phyloP scores from a whole-genome alignment of 495 filamentous ascomycete species.

The Astrothelium macrocarpum region DNA sequence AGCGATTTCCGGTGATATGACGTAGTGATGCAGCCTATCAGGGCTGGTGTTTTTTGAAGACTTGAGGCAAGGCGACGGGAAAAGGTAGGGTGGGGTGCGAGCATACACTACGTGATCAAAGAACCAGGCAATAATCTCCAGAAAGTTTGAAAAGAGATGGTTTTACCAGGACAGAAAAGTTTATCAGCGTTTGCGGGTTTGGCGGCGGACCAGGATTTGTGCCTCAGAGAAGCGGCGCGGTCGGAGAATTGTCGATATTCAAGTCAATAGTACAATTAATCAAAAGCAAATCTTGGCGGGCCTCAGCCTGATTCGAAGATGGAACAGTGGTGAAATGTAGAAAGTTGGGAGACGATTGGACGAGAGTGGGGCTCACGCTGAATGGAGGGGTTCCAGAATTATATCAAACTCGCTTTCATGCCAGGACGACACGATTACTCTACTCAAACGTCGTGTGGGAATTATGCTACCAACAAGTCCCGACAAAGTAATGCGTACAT shows the following conservation, averaged over 20 bases:
- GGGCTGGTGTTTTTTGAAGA: neutral
- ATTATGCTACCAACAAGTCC: too few relatives aligned
- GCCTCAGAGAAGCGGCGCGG: too few relatives aligned
- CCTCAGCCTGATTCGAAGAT: too few relatives aligned
- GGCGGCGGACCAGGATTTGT: too few relatives aligned
- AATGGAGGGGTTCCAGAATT: neutral
- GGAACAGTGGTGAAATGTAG: too few relatives aligned
- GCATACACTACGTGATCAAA: neutral
- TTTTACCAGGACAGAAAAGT: neutral
- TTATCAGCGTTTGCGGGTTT: conserved; percentile 8
- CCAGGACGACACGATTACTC: too few relatives aligned
- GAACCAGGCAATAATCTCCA: conserved; percentile 10
- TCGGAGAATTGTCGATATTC: too few relatives aligned
- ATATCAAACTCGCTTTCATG: neutral
- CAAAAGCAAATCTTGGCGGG: too few relatives aligned
- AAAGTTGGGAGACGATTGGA: neutral
- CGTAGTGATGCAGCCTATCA: neutral
- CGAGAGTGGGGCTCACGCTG: neutral
- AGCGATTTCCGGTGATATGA: neutral
- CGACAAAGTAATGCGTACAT: neutral
- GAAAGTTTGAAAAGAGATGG: conserved; percentile 2
- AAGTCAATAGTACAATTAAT: too few relatives aligned
- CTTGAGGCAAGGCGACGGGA: neutral
- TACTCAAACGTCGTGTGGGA: too few relatives aligned
- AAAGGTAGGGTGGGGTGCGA: neutral